These are phyloP conservation scores for Elongisporangium senticosum DNA, from an alignment of 352 stramenopile genomes.

Conservation along the genomic window DNA sequence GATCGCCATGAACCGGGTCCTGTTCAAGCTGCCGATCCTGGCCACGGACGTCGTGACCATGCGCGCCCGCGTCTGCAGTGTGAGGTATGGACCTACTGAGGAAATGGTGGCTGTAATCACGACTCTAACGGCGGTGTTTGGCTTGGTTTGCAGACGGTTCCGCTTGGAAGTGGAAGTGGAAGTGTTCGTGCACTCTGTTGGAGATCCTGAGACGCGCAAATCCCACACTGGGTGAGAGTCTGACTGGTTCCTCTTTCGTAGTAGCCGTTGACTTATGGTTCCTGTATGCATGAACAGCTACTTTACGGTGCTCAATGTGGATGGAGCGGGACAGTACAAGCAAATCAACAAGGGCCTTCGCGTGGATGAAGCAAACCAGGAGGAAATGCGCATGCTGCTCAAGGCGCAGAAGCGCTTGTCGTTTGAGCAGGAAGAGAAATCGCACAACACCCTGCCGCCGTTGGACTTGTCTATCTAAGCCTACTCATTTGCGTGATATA, in stretches of 20 bases:
- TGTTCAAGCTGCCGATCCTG: slow-evolving; percentile 43
- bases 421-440: slow-evolving; percentile 34
- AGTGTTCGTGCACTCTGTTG: slow-evolving; percentile 11
- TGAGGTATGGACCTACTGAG: slow-evolving; percentile 33
- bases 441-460: slow-evolving; percentile 21
- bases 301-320: slow-evolving; percentile 43
- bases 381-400: slow-evolving; percentile 27
- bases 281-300: slow-evolving; percentile 6
- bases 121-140: background rate
- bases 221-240: slow-evolving; percentile 9
- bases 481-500: no score
- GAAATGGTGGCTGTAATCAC: background rate
- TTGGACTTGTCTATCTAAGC: slow-evolving; percentile 2
- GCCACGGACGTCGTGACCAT: slow-evolving; percentile 40
- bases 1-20: slow-evolving; percentile 34
- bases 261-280: background rate
- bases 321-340: slow-evolving; percentile 19
- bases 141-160: slow-evolving; percentile 12
- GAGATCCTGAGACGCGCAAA: slow-evolving; percentile 3
- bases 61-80: slow-evolving; percentile 31
- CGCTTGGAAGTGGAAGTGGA: slow-evolving; percentile 19
- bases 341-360: slow-evolving; percentile 26
- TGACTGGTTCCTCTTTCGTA: no score
- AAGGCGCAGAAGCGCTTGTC: slow-evolving; percentile 39
- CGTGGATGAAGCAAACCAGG: slow-evolving; percentile 23